phyloP scores from a whole-genome alignment of 148 eudicot species.

The Talinum fruticosum region DNA sequence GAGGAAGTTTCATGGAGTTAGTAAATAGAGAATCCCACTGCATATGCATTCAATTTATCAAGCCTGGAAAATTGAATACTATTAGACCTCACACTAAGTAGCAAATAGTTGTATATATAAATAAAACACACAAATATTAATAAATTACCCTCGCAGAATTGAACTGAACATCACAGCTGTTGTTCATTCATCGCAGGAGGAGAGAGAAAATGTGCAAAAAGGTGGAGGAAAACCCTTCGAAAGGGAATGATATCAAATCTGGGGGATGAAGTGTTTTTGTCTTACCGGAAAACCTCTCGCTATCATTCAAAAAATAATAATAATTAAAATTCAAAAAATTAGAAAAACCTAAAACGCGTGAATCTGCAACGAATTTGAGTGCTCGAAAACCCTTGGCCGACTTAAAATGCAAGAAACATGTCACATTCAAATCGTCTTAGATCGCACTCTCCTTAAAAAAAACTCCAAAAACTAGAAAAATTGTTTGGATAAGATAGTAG shows the following conservation, averaged over 20 bases:
- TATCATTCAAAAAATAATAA: not conserved
- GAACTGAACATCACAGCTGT: not conserved
- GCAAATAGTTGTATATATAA: not conserved
- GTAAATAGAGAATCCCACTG: not conserved
- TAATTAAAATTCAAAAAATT: not conserved
- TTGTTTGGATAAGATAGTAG: not conserved
- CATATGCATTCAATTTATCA: not conserved
- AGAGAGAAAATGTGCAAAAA: not conserved
- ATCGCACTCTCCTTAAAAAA: not conserved
- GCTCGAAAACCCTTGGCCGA: not conserved
- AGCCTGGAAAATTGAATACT: conserved; percentile 1
- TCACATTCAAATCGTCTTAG: conserved; percentile 11
- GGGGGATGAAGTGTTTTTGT: no score
- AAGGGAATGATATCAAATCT: no score
- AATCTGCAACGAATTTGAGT: not conserved
- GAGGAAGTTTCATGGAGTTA: conserved; percentile 28
- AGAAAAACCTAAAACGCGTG: conserved; percentile 6
- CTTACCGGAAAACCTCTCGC: no score
- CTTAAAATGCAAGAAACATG: conserved; percentile 28
- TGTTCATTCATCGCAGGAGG: not conserved
- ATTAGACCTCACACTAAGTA: not conserved
- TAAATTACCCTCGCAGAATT: not conserved
- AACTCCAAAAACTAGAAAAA: not conserved
- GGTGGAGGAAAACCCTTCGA: no score
- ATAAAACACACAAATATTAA: not conserved